Percentiles rank a stretch among this genome's conserved stretches.
phyloP scores from a whole-genome alignment of 306 rosid species.

The Castanospermum australe region DNA sequence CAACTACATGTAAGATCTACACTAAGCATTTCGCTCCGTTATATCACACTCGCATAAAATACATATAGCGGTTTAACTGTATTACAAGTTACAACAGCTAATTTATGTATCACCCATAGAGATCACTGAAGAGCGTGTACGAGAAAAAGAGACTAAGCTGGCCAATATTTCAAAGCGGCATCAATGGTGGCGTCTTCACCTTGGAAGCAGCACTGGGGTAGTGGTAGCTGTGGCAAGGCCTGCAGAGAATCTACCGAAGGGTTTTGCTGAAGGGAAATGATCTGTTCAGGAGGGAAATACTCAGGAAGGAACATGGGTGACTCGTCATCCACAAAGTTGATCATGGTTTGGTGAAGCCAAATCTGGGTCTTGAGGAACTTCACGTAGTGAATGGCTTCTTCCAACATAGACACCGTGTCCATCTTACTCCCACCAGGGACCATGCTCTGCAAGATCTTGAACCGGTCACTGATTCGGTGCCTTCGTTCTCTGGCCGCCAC shows the following conservation, averaged over 20 bases:
- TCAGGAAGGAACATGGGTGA: neutral
- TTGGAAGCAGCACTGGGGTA: conserved; percentile 33
- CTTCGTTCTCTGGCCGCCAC: conserved; percentile 90
- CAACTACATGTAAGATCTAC: neutral
- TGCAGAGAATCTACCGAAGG: conserved; percentile 5
- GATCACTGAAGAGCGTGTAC: neutral
- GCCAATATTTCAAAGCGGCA: conserved; percentile 36
- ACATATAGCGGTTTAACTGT: neutral
- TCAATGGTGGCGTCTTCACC: conserved; percentile 32
- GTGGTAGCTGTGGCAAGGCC: conserved; percentile 12
- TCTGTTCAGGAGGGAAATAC: neutral
- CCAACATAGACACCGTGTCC: conserved; percentile 93
- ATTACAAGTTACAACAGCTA: neutral
- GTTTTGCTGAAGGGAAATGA: conserved; percentile 18
- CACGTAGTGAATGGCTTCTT: conserved; percentile 82
- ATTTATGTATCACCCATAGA: neutral
- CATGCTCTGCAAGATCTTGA: conserved; percentile 87
- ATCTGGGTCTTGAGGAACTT: conserved; percentile 83
- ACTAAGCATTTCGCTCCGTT: neutral
- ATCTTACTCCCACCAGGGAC: conserved; percentile 88
- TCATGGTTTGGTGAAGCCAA: conserved; percentile 80
- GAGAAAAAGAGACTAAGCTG: conserved; percentile 12
- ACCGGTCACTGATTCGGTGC: conserved; percentile 85
- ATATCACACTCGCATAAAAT: neutral
- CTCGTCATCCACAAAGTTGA: conserved; percentile 41